Evolutionary conservation across 352 stramenopile species (phyloP), one percentile per base, ranked within the genome.

Genomic region (Phytopythium litorale): DNA sequence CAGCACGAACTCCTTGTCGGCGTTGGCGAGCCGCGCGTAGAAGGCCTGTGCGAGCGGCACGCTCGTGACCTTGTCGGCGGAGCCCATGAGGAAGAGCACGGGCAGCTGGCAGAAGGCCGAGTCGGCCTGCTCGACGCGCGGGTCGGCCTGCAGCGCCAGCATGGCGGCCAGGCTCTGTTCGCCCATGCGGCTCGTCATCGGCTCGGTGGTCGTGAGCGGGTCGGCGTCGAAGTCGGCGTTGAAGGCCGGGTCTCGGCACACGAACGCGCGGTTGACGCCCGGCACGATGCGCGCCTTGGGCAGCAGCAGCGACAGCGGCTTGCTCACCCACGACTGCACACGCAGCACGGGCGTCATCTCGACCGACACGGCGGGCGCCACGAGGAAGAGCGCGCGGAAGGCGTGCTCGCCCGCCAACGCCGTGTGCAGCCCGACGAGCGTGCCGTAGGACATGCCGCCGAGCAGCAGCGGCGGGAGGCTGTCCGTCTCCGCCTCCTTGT

Each of bases 1-100:
- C 16, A 84, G 28, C 62, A 76, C 78, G 53, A 90, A 71, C 46
- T 78, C 66, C 64, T 92, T 92, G 74, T 90, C 79, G 4, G 37
- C 60, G 51, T 56, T 81, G 0, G 66, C 68, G 25, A 79, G 40
- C 16, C 75, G 70, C 7, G 53, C 58, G 54, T 78, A 75, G 46
- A 92, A 92, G 37, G 70, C 55, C 32, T 75, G 35, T 4, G 78
- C 78, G n/a, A 79, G 28, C 19, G 70, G 64, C 7, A 85, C 56
- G 59, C 71, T 84, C 51, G 75, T 82, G 28, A 85, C 70, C 50
- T 83, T 79, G 51, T 88, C 78, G 32, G 71, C 56, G 11, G 73
- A 72, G 9, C 78, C 78, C 63, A 83, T 75, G 25, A 88, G 51
- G 19, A 84, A 65, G 18, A 78, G 59, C 51, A 75, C 12, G 7